Evolutionary conservation across 305 asterid genomes (phyloP).

Genomic region (Rubia tinctorum): DNA sequence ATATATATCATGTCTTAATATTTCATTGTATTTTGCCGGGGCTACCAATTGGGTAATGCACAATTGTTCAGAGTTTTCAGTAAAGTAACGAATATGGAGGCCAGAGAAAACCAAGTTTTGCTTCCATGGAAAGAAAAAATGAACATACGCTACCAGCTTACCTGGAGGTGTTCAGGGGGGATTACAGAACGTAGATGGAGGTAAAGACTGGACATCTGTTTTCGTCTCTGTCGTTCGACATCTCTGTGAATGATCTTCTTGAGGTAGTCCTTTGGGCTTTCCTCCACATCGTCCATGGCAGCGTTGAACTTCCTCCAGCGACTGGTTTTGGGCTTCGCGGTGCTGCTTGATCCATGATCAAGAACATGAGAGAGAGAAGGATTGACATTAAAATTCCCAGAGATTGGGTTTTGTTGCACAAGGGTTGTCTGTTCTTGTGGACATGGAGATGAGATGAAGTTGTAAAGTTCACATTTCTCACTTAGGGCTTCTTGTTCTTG

Average conservation of each 20-base stretch:
- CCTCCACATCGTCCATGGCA: background rate
- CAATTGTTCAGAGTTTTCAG: too few species aligned
- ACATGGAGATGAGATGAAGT: constrained; percentile 5
- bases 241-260: constrained; percentile 43
- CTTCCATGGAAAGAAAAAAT: too few species aligned
- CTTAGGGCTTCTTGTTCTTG: background rate
- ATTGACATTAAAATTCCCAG: background rate
- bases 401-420: background rate
- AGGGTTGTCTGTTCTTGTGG: background rate
- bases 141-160: background rate
- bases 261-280: constrained; percentile 10
- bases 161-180: constrained; percentile 43
- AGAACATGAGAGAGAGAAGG: background rate
- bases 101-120: too few species aligned
- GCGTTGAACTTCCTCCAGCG: constrained; percentile 6
- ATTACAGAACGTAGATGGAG: constrained; percentile 48
- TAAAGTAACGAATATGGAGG: too few species aligned
- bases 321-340: background rate
- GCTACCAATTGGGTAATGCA: too few species aligned
- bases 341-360: background rate
- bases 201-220: constrained; percentile 47
- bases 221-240: constrained; percentile 53
- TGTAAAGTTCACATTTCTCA: constrained; percentile 15
- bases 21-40: too few species aligned
- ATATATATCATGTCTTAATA: too few species aligned